phyloP scores from a whole-genome alignment of 495 filamentous ascomycete genomes.

The Sporormia fimetaria region DNA sequence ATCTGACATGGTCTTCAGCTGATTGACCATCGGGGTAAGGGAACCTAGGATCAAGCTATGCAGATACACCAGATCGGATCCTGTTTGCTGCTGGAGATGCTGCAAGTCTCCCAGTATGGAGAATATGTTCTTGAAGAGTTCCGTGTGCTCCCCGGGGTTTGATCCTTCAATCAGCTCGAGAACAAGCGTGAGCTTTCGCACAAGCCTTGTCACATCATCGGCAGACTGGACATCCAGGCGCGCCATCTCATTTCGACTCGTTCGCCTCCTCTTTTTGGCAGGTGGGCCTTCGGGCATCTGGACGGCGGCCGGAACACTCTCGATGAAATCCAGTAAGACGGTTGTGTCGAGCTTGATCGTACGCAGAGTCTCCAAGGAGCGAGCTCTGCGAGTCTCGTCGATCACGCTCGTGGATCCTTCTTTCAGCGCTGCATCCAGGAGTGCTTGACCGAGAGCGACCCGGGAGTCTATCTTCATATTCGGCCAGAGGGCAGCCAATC shows the following conservation, averaged over 20 bases:
- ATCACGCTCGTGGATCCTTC: constrained; percentile 9
- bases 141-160: constrained; percentile 54
- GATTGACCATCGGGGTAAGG: constrained; percentile 66
- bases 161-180: constrained; percentile 76
- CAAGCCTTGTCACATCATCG: constrained; percentile 46
- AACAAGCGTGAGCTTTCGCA: constrained; percentile 74
- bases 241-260: constrained; percentile 51
- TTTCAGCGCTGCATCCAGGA: constrained; percentile 45
- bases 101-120: constrained; percentile 72
- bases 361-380: constrained; percentile 48
- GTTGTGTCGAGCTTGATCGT: constrained; percentile 56
- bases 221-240: constrained; percentile 37
- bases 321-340: constrained; percentile 56
- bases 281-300: constrained; percentile 53
- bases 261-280: constrained; percentile 62
- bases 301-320: constrained; percentile 53
- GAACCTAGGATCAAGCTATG: constrained; percentile 66
- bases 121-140: constrained; percentile 69
- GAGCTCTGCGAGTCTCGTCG: neutral
- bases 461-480: constrained; percentile 55
- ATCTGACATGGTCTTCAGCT: constrained; percentile 41
- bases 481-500: constrained; percentile 58
- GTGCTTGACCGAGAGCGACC: constrained; percentile 43
- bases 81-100: constrained; percentile 57
- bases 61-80: constrained; percentile 74